Base-by-base conservation (phyloP, 805 yeast genomes). In the Metschnikowia picachoensis region DNA sequence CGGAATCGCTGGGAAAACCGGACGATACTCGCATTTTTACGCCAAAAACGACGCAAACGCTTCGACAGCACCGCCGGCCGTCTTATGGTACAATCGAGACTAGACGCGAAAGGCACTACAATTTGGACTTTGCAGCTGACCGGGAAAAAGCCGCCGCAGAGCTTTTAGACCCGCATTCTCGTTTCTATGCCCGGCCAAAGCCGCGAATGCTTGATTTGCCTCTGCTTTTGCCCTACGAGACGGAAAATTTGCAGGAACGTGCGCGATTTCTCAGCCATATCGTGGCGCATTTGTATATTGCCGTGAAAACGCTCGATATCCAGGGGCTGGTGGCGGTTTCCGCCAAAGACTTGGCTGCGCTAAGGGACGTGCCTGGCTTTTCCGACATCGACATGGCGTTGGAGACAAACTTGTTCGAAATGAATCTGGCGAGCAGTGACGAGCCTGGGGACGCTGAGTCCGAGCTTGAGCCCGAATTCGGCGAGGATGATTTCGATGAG, bases 261-360 rank as follows among this genome's bases (percentile, higher is more conserved):
- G 85, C 87, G 14, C 76, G 74, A 44, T 90, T 89, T 56, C 68
- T 92, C 34, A 76, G 87, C 37, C 94, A 85, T 58, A 85, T 92
- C n/a, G 74, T 91, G 30, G 77, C 85, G 2, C 89, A 87, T 62
- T 64, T 94, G 15, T 87, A 87, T 61, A 79, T 87, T 46, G 89
- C 97, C 9, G 76, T 87, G 39, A 75, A 79, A 47, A 78, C 94
- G 3, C 68, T 84, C 50, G 96, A 89, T 60, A 69, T 89, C 13
- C 84, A 80, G 57, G 92, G 96, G 2, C 69, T 77, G 8, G 68
- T 88, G 17, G 75, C 80, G 3, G 78, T 87, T 11, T 78, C 86
- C 10, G 81, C 87, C 10, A 79, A 78, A 49, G 95, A 87, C 55
- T 68, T 87, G 47, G 81, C 86, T 1, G 57, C 67, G 13, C 68